A percentile compares a stretch with the other conserved stretches of the same genome.
These are phyloP conservation scores for Phaeotremella skinneri DNA, from an alignment of 768 basidiomycete species.

Conservation along the genomic window DNA sequence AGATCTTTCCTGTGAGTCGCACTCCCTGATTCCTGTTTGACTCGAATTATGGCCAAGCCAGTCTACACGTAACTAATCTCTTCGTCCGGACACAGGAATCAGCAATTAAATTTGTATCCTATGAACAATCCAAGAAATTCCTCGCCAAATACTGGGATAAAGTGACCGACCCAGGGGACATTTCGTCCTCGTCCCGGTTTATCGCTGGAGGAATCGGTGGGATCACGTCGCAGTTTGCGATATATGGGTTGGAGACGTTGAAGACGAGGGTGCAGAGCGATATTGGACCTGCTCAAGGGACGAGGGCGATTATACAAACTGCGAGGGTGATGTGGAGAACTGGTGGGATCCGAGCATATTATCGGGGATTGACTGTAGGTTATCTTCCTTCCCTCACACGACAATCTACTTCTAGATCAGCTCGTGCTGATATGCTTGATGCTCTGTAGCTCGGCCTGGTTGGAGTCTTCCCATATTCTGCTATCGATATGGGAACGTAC, in stretches of 20 bases:
- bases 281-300: constrained; percentile 53
- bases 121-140: constrained; percentile 91
- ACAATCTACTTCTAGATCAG: too few species aligned
- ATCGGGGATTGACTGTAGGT: constrained; percentile 83
- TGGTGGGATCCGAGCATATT: constrained; percentile 79
- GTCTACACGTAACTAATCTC: too few species aligned
- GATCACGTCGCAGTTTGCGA: constrained; percentile 63
- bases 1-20: constrained; percentile 73
- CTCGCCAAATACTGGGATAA: constrained; percentile 89
- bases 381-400: constrained; percentile 4
- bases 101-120: constrained; percentile 95
- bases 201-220: constrained; percentile 94
- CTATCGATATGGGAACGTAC: constrained; percentile 88
- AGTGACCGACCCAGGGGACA: constrained; percentile 81
- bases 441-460: constrained; percentile 75
- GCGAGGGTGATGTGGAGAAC: constrained; percentile 71
- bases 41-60: not conserved
- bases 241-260: constrained; percentile 93
- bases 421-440: constrained; percentile 16
- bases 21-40: not conserved
- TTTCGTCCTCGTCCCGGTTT: constrained; percentile 89
- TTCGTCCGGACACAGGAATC: constrained; percentile 69
- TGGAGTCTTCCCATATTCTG: constrained; percentile 88
- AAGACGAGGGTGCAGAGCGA: constrained; percentile 99
- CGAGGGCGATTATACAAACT: constrained; percentile 59